Base-by-base conservation (phyloP, 2,329 filamentous ascomycete species). In the Fragosphaeria purpurea region DNA sequence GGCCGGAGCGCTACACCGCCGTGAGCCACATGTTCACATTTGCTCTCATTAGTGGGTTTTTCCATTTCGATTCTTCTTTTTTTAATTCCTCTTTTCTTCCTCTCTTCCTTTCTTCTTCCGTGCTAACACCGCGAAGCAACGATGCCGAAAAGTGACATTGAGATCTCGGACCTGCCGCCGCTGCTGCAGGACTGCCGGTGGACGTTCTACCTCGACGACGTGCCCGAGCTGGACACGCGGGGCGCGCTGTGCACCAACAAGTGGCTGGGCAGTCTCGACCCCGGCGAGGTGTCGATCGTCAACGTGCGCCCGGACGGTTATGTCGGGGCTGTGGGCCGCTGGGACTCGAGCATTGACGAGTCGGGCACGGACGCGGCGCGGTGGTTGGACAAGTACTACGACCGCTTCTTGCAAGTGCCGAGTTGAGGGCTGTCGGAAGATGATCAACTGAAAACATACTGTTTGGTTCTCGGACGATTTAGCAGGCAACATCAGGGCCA, bases 261-360 rank as follows among this genome's bases (percentile, higher is more conserved):
- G 63, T 88, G 83, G 83, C 69, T 86, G 6, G 82, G 80, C 41
- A 73, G 70, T 44, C 66, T 86, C 4, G 68, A 67, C 0, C 68
- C 71, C 1, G 69, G 73, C 8, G 76, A 84, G 56, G 75, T 84
- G 6, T 80, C 77, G 5, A 75, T 88, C 41, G 70, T 83, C 41
- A 82, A 84, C 58, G 80, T 88, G 2, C 73, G 85, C 5, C 85
- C 85, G 0, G 85, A 88, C 63, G 84, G 85, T 9, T 88, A 88
- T 62, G 78, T 88, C 5, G 85, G 84, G 1, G 79, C 74, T n/a
- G 65, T 86, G 31, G 69, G 73, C 43, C 66, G 73, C 41, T 77
- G 74, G 73, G 73, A 76, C 60, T 70, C 72, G 37, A 70, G 67
- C 56, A 60, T 74, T 33, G 74, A 76, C 50, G 72, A 73, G 41